These are phyloP conservation scores for Chaetomiaceae sp. DNA, from an alignment of 2,329 filamentous ascomycete species.

Conservation along the genomic window DNA sequence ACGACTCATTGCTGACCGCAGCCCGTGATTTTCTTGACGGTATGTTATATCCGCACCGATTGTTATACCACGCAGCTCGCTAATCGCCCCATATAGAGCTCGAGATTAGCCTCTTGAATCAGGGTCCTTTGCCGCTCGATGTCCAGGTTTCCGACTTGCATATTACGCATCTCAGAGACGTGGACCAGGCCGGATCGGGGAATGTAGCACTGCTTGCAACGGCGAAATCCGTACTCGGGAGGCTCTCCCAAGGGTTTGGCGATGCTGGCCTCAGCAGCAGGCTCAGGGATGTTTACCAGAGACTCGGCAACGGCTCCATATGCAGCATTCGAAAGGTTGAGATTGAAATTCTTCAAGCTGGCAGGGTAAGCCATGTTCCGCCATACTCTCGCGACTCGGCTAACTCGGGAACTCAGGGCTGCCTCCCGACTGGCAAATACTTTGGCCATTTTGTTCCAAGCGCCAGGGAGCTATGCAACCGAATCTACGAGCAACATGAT, in stretches of 20 bases:
- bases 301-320: conserved; percentile 35
- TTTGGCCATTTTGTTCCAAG: conserved; percentile 41
- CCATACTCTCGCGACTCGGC: background rate
- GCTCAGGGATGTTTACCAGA: conserved; percentile 36
- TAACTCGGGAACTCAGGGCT: conserved; percentile 32
- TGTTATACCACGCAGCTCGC: background rate
- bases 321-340: conserved; percentile 45
- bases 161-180: conserved; percentile 38
- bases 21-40: conserved; percentile 50
- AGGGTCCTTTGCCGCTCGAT: conserved; percentile 29
- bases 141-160: conserved; percentile 41
- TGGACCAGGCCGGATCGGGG: conserved; percentile 24
- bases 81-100: conserved; percentile 39
- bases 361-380: conserved; percentile 39
- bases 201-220: conserved; percentile 36
- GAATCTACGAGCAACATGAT: conserved; percentile 38
- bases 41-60: conserved; percentile 28
- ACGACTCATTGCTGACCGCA: conserved; percentile 39
- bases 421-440: conserved; percentile 34
- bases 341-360: conserved; percentile 47
- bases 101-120: conserved; percentile 40
- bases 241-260: conserved; percentile 35
- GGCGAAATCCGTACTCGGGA: conserved; percentile 35
- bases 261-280: conserved; percentile 31
- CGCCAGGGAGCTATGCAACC: conserved; percentile 41